Base-by-base conservation (phyloP, 2,329 filamentous ascomycete species). In the Calonectria multiphialidica region DNA sequence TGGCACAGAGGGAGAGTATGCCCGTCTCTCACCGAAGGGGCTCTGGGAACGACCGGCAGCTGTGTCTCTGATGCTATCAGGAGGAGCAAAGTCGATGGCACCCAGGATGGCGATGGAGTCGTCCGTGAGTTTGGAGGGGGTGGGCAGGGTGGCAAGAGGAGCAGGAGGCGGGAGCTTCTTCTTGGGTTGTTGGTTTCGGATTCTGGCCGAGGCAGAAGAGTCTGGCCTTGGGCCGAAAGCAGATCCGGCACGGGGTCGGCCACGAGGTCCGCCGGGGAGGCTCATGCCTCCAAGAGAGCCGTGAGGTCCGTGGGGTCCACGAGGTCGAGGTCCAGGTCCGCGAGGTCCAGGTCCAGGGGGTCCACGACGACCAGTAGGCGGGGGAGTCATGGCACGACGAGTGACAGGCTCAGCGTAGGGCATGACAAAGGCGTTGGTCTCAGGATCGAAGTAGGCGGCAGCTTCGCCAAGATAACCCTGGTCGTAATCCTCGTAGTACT, bases 371-470 rank as follows among this genome's bases (percentile, higher is more conserved):
- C 87, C 87, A 62, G 87, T 87, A 2, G 96, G 96, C 21, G 96
- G 96, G 65, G 96, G 96, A 23, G 96, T 98, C 96, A 98, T 98
- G 65, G 96, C 96, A 80, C 96, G 94, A 78, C 96, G 94, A 74
- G 91, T 93, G 18, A 98, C 90, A 13, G 95, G 95, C 83, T 98
- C 91, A 13, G 96, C 94, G 78, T 94, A 98, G 2, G 96, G 91
- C 89, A 93, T 93, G 71, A 95, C 90, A 79, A 95, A 96, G 23
- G 92, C 89, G 78, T 92, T 92, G 40, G 88, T 89, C 13, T 91
- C 89, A 10, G 93, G 90, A 77, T 94, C 92, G 71, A 92, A 93
- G 80, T 90, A 92, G 8, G 90, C 82, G 28, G 90, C 82, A 23
- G 90, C 90, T 69, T 95, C 93, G n/a, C 89, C 90, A 57, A 92